Evolutionary conservation across 352 stramenopile species (phyloP), one percentile per base, ranked within the genome.

Genomic region (Globisporangium spiculum): DNA sequence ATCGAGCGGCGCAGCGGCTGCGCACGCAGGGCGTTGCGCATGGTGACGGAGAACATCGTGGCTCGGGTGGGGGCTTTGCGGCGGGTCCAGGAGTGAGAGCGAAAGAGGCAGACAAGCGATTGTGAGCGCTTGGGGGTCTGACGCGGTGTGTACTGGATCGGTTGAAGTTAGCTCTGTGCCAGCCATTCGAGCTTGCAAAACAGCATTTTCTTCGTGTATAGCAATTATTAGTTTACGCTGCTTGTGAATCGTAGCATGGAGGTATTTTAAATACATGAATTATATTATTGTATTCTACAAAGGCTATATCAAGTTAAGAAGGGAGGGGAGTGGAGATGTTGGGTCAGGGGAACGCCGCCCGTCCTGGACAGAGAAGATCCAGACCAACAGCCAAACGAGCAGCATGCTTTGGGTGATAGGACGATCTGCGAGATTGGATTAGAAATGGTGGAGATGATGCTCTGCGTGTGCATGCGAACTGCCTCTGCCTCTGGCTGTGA

Each of bases 1-100:
- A 82, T 84, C 48, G 75, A 66, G 44, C 84, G 81, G 63, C 77
- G 79, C 46, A 66, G 61, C 44, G 66, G 66, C 48, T 63, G 66
- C 36, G 60, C 34, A 27, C 66, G 58, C 22, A 71, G 36, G 9
- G 60, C 66, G 60, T 32, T 62, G 50, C 66, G 66, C 65, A 66
- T 70, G 30, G 56, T 26, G 65, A 74, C 48, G 52, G 71, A 61
- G 57, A 69, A 72, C 72, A 81, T 78, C 56, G 41, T 57, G 44
- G 60, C 12, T 52, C 44, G 4, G 7, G 27, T 50, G 60, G 59
- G 22, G 26, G 59, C 36, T 34, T 24, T 4, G 59, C 38, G 46
- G 60, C 46, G 44, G 60, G 41, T 67, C 32, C 22, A 22, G 14
- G 63, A 67, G 63, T 67, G 63, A 52, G 30, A 26, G 30, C 18